Evolutionary conservation across 2,329 filamentous ascomycete genomes (phyloP), one percentile per base, ranked within the genome.

Genomic region (Monosporascus sp.): DNA sequence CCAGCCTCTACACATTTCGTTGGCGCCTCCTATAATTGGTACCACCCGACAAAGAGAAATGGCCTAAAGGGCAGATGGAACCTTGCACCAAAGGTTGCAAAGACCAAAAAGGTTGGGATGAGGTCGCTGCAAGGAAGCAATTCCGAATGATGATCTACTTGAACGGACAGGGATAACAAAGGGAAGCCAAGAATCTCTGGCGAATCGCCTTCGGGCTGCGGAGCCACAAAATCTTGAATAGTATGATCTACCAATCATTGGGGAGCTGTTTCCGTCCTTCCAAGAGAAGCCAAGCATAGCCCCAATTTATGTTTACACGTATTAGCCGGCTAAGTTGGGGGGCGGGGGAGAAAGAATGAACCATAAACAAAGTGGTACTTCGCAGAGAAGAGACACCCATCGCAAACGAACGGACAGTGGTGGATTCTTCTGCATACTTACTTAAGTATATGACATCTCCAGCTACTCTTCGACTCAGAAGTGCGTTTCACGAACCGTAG

Each of bases 261-360:
- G 14, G 14, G 43, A n/a, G 2, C 17, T 19, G 17, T 20, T 8
- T 8, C 38, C 11, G 35, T 11, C 20, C 8, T 26, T 26, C 22
- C 38, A 22, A 37, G 26, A 27, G 17, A 9, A 31, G 31, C 9
- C 9, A 14, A 22, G 20, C 6, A 8, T 22, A n/a, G 26, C 22
- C 37, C 19, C 37, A 37, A 51, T 52, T 49, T 17, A 57, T 51
- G 48, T 58, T 52, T 50, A 57, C 55, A 51, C 55, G 57, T 46
- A 31, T 31, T 31, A 46, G 24, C 43, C 43, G 43, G 43, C 22
- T 35, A 35, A 14, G 3, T 35, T 46, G 43, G 40, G 22, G 43
- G 43, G 4, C 16, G 24, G 43, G 43, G 14, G 22, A 17, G 24
- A 26, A 9, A 17, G 43, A 8, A 16, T 26, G 43, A n/a, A 46